Base-by-base conservation (phyloP, 2,329 filamentous ascomycete species). In the Metarhizium album region DNA sequence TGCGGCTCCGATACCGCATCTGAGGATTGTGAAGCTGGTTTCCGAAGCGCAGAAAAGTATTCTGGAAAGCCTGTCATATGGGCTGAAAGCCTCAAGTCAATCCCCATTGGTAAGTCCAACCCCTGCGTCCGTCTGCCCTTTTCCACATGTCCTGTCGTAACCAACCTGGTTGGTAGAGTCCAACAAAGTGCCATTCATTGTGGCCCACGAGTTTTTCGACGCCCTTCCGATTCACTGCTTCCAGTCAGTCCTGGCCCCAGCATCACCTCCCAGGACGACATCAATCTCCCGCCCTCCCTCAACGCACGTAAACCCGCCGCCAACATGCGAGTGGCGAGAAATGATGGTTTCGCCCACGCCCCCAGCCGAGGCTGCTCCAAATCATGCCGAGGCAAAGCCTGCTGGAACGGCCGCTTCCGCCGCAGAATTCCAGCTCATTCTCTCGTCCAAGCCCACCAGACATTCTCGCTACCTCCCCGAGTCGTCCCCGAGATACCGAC, bases 151-250 rank as follows among this genome's bases (percentile, higher is more conserved):
- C 13, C 23, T 38, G 14, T n/a, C 24, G 23, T 46, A 35, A 52
- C 43, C 2, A 42, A 20, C 3, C 3, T 31, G 8, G 7, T 29
- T 35, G 23, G 18, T 40, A 84, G 82, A 80, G 54, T 69, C 81
- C 22, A 75, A 78, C 53, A 87, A 86, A 63, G 87, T 83, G 22
- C 91, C 93, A 1, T 94, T 97, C 67, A 95, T 98, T 54, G 80
- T 97, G 46, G 93, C 93, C 4, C 93, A 98, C 66, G 93, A 98
- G 65, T 97, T 98, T 74, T 98, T 98, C 70, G 93, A 98, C 60
- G 93, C 93, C 2, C 82, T 98, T 1, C 93, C 93, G 33, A 96
- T 98, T 59, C 90, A 98, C 66, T 84, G 88, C 54, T 98, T 98
- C 65, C 86, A 97, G 67, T 85, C 87, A 14, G 76, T 91, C 47